A percentile compares a stretch with the other conserved stretches of the same genome.
Evolutionary conservation across 2,329 filamentous ascomycete species (phyloP).

Genomic region (Trichoderma atrobrunneum): DNA sequence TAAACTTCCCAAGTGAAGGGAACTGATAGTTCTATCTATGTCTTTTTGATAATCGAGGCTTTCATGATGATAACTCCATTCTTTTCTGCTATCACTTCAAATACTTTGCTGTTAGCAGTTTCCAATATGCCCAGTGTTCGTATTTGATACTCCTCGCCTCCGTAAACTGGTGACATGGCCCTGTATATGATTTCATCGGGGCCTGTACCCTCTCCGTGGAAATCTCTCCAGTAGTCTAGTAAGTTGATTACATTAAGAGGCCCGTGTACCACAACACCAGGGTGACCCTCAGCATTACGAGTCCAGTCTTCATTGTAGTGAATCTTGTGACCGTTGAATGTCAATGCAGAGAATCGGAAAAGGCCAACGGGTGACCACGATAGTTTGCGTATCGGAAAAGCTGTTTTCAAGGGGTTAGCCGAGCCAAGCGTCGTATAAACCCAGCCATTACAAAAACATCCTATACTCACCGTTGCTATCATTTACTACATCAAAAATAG

Average conservation of each 20-base stretch:
- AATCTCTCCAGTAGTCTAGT: constrained; percentile 63
- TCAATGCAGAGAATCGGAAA: constrained; percentile 80
- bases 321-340: constrained; percentile 83
- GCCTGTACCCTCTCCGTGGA: constrained; percentile 33
- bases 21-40: not conserved
- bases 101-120: constrained; percentile 33
- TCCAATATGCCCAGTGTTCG: constrained; percentile 46
- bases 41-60: constrained; percentile 28
- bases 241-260: constrained; percentile 73
- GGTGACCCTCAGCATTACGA: constrained; percentile 64
- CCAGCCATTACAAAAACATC: not conserved
- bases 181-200: constrained; percentile 57
- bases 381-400: constrained; percentile 31
- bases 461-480: constrained; percentile 22
- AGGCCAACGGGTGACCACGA: constrained; percentile 52
- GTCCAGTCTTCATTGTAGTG: constrained; percentile 73
- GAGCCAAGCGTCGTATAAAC: not conserved
- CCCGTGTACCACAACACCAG: constrained; percentile 72
- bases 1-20: not conserved
- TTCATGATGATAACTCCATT: constrained; percentile 37
- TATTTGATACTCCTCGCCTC: constrained; percentile 62
- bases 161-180: constrained; percentile 68
- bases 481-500: constrained; percentile 25
- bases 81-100: constrained; percentile 49
- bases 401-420: not conserved